Base-by-base conservation (phyloP, 2,329 filamentous ascomycete genomes). In the Daldinia sp. region DNA sequence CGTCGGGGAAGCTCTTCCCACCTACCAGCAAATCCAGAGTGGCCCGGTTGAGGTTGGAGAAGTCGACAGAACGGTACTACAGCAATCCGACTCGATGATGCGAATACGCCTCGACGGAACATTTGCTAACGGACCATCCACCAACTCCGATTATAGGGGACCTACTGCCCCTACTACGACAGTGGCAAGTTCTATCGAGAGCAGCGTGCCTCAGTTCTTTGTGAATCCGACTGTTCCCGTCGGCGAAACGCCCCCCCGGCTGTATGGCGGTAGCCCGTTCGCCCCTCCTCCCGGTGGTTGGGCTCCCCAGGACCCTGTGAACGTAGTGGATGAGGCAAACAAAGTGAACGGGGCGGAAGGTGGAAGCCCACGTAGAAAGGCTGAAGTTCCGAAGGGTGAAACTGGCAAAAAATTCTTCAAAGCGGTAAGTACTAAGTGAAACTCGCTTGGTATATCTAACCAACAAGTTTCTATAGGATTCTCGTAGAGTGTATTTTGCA, bases 381-480 rank as follows among this genome's bases (percentile, higher is more conserved):
- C 21, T 3, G 13, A 27, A 23, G 21, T 45, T 13, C 21, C 21
- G 3, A 4, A 45, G 11, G 21, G n/a, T 5, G 10, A 43, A 7
- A n/a, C 19, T 11, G 8, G 17, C 2, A 35, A 29, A 29, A 63
- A 48, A 19, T 67, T 57, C 57, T n/a, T 39, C 6, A 67, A 55
- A 25, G 25, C 5, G 3, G 65, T 67, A 67, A 63, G 52, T 45
- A 3, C 25, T 45, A 25, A n/a, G 7, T 30, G 27, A 17, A 4
- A 19, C n/a, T 17, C 19, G 23, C n/a, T 17, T 23, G 23, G 17
- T 53, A 2, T 25, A 52, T 1, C 27, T 13, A 17, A 45, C 56
- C 65, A 45, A 67, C 8, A 25, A 10, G 19, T n/a, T 39, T 27
- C 15, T 51, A 19, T 17, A 67, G 64, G 64, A 67, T 21, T 32